A percentile compares a stretch with the other conserved stretches of the same genome.
phyloP scores from a whole-genome alignment of 2,329 filamentous ascomycete species.

The Aspergillus melleus region DNA sequence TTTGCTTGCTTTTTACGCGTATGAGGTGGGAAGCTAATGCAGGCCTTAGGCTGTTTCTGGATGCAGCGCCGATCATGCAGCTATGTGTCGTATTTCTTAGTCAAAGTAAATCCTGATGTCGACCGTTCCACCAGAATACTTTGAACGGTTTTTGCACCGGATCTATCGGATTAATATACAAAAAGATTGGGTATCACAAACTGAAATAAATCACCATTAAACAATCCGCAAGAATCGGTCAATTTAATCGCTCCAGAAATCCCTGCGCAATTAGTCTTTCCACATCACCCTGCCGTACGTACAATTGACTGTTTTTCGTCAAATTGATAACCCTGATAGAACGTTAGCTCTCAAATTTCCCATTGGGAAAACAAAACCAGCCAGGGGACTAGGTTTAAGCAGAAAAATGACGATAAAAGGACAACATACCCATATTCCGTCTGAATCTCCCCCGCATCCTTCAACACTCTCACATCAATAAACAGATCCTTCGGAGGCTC shows the following conservation, averaged over 20 bases:
- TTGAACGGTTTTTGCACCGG: no score
- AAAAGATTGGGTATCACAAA: slow-evolving; percentile 18
- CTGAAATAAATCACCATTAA: slow-evolving; percentile 9
- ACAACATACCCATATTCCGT: slow-evolving; percentile 89
- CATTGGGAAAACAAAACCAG: neutral
- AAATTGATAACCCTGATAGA: slow-evolving; percentile 78
- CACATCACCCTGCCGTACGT: slow-evolving; percentile 92
- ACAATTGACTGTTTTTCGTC: slow-evolving; percentile 98
- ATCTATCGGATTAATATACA: neutral
- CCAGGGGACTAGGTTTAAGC: neutral
- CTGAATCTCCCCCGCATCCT: slow-evolving; percentile 97
- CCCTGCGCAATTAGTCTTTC: slow-evolving; percentile 92
- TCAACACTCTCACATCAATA: slow-evolving; percentile 92
- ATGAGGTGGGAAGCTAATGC: neutral
- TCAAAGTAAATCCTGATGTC: neutral
- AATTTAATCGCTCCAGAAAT: slow-evolving; percentile 87
- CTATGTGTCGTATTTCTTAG: neutral
- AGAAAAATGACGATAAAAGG: neutral
- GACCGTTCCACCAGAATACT: neutral
- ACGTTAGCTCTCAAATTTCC: slow-evolving; percentile 23
- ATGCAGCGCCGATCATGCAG: neutral
- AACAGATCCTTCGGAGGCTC: slow-evolving; percentile 95
- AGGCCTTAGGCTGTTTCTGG: neutral
- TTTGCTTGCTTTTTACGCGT: neutral
- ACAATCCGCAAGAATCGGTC: slow-evolving; percentile 37